Evolutionary conservation across 2,329 filamentous ascomycete species (phyloP).

Genomic region (Alternaria atra): DNA sequence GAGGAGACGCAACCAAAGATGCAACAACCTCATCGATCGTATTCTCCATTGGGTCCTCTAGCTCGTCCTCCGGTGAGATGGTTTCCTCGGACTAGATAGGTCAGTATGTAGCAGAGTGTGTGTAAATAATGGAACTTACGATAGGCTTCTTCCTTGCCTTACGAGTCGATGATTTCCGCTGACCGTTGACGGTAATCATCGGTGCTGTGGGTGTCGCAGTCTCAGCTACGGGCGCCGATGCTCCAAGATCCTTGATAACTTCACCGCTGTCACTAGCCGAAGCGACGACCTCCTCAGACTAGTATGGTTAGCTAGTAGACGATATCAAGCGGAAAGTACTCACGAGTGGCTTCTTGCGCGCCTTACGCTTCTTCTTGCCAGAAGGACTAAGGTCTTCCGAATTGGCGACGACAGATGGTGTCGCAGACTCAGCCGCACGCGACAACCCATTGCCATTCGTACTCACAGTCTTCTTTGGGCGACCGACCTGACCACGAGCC

Average conservation of each 20-base stretch:
- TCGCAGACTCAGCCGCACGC: slow-evolving; percentile 26
- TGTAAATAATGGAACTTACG: slow-evolving; percentile 27
- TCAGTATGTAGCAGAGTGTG: slow-evolving; percentile 9
- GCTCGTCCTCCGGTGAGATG: slow-evolving; percentile 42
- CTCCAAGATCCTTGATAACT: slow-evolving; percentile 24
- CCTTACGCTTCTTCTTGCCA: slow-evolving; percentile 41
- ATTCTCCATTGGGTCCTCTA: slow-evolving; percentile 32
- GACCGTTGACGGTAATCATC: slow-evolving; percentile 26
- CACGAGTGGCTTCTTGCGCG: slow-evolving; percentile 43
- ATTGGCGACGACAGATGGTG: slow-evolving; percentile 24
- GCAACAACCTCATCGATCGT: slow-evolving; percentile 25
- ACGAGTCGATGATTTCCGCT: slow-evolving; percentile 37
- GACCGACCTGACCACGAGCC: slow-evolving; percentile 31
- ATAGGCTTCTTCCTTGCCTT: slow-evolving; percentile 43
- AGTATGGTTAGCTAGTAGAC: slow-evolving; percentile 19
- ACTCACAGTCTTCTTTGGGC: slow-evolving; percentile 37
- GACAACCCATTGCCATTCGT: slow-evolving; percentile 36
- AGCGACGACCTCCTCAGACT: slow-evolving; percentile 45
- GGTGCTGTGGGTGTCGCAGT: slow-evolving; percentile 22
- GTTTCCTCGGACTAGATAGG: slow-evolving; percentile 37
- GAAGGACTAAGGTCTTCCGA: slow-evolving; percentile 32
- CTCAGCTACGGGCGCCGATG: slow-evolving; percentile 10
- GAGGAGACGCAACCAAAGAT: slow-evolving; percentile 26
- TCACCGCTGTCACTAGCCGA: slow-evolving; percentile 39
- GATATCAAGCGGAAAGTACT: neutral